These are phyloP conservation scores for Ceratobasidium sp. DNA, from an alignment of 1,284 basidiomycete species.

Conservation along the genomic window DNA sequence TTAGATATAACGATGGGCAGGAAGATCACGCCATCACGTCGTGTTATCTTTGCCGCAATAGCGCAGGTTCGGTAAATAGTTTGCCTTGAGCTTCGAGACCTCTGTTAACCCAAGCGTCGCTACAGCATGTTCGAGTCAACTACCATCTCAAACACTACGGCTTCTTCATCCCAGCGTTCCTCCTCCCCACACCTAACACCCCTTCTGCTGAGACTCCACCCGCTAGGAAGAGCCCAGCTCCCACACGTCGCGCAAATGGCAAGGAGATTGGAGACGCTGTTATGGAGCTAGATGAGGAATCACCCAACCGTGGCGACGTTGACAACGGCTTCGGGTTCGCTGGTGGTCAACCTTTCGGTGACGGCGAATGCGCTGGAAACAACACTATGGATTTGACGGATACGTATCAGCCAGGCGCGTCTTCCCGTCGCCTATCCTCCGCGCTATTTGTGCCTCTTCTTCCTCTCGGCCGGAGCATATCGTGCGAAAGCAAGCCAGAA, in stretches of 20 bases:
- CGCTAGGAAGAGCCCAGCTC: conserved; percentile 23
- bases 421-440: conserved; percentile 39
- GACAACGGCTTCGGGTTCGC: conserved; percentile 30
- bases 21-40: conserved; percentile 48
- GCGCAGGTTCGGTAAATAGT: conserved; percentile 51
- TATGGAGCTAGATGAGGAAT: conserved; percentile 44
- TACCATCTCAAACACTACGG: conserved; percentile 38
- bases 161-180: conserved; percentile 31
- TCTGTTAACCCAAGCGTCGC: not conserved
- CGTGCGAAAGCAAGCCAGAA: conserved; percentile 7
- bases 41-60: conserved; percentile 52
- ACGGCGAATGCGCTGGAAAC: conserved; percentile 29
- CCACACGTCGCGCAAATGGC: conserved; percentile 43
- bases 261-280: conserved; percentile 46
- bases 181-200: conserved; percentile 31
- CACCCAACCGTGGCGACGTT: conserved; percentile 12
- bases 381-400: conserved; percentile 49
- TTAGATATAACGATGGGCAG: conserved; percentile 42
- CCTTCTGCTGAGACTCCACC: conserved; percentile 24
- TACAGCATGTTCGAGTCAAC: conserved; percentile 39
- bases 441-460: conserved; percentile 33
- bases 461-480: conserved; percentile 26
- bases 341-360: conserved; percentile 28
- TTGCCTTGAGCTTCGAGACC: not conserved
- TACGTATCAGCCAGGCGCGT: conserved; percentile 36